Conservation (phyloP, 306 rosid species). For the Quercus rubra region DNA sequence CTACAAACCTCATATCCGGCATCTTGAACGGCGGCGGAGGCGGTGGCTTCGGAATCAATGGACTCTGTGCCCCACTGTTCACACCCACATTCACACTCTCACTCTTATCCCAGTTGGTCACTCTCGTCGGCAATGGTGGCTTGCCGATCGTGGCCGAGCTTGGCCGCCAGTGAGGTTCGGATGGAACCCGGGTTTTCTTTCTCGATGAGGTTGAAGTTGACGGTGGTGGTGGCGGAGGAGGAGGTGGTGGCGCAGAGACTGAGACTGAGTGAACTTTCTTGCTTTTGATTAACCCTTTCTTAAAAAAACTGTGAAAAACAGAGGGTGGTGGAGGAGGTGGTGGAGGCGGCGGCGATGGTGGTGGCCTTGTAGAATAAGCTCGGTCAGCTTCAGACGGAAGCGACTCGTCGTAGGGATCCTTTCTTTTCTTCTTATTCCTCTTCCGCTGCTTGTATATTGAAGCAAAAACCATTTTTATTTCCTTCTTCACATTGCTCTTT, state of each 20-base stretch:
- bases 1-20: slow-evolving; percentile 40
- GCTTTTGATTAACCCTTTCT: slow-evolving; percentile 51
- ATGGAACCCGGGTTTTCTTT: slow-evolving; percentile 29
- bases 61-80: slow-evolving; percentile 44
- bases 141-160: slow-evolving; percentile 9
- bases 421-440: slow-evolving; percentile 41
- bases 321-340: slow-evolving; percentile 65
- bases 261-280: slow-evolving; percentile 64
- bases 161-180: slow-evolving; percentile 6
- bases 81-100: neutral
- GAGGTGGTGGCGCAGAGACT: slow-evolving; percentile 34
- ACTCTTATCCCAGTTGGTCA: slow-evolving; percentile 18
- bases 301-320: slow-evolving; percentile 56
- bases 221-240: slow-evolving; percentile 38
- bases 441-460: slow-evolving; percentile 62
- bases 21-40: slow-evolving; percentile 59
- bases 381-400: slow-evolving; percentile 21
- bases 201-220: slow-evolving; percentile 37
- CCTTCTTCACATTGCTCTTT: slow-evolving; percentile 45
- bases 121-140: slow-evolving; percentile 66
- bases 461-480: slow-evolving; percentile 57
- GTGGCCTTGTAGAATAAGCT: slow-evolving; percentile 10
- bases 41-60: slow-evolving; percentile 50
- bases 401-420: slow-evolving; percentile 5
- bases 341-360: slow-evolving; percentile 57